Evolutionary conservation across 2,329 filamentous ascomycete genomes (phyloP).

Genomic region (Arthroderma sp.): DNA sequence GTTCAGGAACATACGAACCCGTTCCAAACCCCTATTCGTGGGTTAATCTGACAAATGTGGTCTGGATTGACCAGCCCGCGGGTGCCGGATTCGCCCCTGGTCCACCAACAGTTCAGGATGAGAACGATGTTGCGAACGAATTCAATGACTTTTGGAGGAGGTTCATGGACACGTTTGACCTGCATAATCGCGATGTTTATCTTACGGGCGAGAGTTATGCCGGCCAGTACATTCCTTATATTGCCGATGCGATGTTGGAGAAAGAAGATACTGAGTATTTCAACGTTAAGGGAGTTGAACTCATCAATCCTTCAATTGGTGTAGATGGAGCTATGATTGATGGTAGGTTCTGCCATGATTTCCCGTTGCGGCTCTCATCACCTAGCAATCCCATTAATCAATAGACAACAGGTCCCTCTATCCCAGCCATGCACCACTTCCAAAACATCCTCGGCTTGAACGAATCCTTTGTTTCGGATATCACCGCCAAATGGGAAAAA

Average conservation of each 20-base stretch:
- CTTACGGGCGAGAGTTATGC: conserved; percentile 61
- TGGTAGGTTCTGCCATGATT: background rate
- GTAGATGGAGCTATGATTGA: background rate
- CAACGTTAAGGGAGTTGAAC: conserved; percentile 53
- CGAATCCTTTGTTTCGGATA: conserved; percentile 25
- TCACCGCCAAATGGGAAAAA: conserved; percentile 27
- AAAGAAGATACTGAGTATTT: conserved; percentile 53
- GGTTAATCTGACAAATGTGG: conserved; percentile 60
- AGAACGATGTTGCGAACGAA: conserved; percentile 54
- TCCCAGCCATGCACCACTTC: conserved; percentile 29
- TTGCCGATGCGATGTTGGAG: conserved; percentile 59
- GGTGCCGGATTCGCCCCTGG: conserved; percentile 58
- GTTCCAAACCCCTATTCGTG: conserved; percentile 57
- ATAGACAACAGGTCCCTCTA: conserved; percentile 19
- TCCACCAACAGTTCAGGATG: conserved; percentile 47
- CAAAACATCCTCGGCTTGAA: conserved; percentile 34
- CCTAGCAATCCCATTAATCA: background rate
- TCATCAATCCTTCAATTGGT: conserved; percentile 59
- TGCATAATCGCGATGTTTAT: conserved; percentile 56
- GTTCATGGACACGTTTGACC: conserved; percentile 55
- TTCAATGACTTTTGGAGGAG: conserved; percentile 70
- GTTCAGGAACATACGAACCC: conserved; percentile 51
- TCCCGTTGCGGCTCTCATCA: background rate
- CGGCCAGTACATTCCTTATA: conserved; percentile 56
- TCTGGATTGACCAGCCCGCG: conserved; percentile 57